Base-by-base conservation (phyloP, 495 filamentous ascomycete genomes). In the Eremomyces bilateralis region DNA sequence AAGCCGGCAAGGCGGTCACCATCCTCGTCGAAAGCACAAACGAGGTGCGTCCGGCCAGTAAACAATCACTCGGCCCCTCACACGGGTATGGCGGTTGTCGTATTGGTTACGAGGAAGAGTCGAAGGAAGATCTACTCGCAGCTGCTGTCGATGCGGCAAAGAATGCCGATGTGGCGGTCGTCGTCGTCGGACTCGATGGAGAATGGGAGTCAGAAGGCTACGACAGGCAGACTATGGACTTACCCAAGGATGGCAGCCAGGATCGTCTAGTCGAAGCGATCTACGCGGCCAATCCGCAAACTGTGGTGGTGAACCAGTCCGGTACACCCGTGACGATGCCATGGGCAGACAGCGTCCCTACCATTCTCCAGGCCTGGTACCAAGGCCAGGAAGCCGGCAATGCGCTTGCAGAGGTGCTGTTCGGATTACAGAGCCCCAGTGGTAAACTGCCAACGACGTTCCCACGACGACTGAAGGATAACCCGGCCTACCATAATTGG, bases 121-220 rank as follows among this genome's bases (percentile, higher is more conserved):
- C 67, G 41, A 54, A 65, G 45, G 61, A 74, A 29, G 74, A 81
- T 42, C 67, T 75, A 27, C 64, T 81, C 25, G 48, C 58, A 11
- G 57, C 71, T 24, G 78, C 79, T 0, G 68, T 71, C 19, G 52
- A 60, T 4, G 52, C 74, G 10, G 79, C 79, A 4, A 58, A 57
- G 35, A 56, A 62, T 19, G 65, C 66, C 1, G 76, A 85, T 35
- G 71, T 82, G 20, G 82, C 78, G 4, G 62, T 90, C 32, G 61
- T 90, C 6, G 69, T 81, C 43, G 76, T 80, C 15, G 82, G 82
- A 2, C 61, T 90, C 11, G 79, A 80, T 45, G 66, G 33, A 29
- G 82, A 92, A 48, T 90, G 81, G 81, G 81, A 90, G 49, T 80
- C 75, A 13, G 82, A 90, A 48, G 82, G 82, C 16, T 73, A 80